Conservation (phyloP, 192 early-diverging fungal genomes). For the Funneliformis mosseae region DNA sequence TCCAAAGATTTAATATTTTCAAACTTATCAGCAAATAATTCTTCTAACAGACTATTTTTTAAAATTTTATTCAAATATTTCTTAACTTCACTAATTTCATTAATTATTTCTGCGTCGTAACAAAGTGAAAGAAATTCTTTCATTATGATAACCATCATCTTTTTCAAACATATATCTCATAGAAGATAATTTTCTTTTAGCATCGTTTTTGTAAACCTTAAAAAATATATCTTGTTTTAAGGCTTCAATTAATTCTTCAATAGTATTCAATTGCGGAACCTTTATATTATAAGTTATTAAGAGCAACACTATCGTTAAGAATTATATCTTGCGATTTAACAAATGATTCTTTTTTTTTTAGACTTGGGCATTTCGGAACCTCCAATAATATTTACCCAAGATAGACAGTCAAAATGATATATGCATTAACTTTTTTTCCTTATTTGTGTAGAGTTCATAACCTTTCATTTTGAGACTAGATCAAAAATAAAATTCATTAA, state of each 20-base stretch:
- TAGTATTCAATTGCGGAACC: no score
- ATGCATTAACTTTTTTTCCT: conserved; percentile 1
- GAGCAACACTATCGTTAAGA: no score
- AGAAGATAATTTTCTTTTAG: background rate
- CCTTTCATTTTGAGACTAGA: conserved; percentile 59
- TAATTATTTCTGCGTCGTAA: background rate
- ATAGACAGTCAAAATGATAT: background rate
- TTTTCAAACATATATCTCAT: background rate
- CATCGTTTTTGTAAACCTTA: background rate
- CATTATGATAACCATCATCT: background rate
- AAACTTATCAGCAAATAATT: background rate
- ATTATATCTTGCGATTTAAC: no score
- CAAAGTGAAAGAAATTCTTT: background rate
- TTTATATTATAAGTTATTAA: no score
- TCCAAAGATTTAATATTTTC: background rate
- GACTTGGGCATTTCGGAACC: no score
- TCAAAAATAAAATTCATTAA: conserved; percentile 53
- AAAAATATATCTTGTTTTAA: background rate
- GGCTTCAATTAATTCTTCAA: background rate
- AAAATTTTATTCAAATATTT: background rate
- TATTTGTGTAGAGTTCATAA: conserved; percentile 47
- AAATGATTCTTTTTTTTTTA: no score
- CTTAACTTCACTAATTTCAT: background rate
- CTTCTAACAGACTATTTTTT: background rate
- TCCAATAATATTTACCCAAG: background rate